A percentile compares a stretch with the other conserved stretches of the same genome.
These are phyloP conservation scores for Apostasia shenzhenica DNA, from an alignment of 106 monocot species.

Conservation along the genomic window DNA sequence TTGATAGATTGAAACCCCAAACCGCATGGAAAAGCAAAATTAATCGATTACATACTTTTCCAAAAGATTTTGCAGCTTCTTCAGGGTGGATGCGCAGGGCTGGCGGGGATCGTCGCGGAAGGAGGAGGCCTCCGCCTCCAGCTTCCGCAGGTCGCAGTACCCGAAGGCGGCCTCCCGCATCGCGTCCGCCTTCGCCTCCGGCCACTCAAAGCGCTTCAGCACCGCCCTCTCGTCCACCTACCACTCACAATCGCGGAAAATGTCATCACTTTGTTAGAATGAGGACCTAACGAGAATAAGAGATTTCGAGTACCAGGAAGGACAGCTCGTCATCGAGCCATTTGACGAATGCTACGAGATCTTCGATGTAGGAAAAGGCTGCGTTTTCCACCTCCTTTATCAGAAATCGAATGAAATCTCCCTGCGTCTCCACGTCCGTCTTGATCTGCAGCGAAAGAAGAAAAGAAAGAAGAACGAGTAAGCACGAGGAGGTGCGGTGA, in stretches of 20 bases:
- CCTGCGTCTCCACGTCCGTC: constrained; percentile 94
- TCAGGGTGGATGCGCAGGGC: constrained; percentile 56
- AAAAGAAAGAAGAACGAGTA: background rate
- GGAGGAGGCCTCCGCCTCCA: constrained; percentile 52
- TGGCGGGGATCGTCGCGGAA: constrained; percentile 59
- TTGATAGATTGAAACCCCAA: background rate
- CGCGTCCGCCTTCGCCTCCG: constrained; percentile 92
- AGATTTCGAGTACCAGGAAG: constrained; percentile 44
- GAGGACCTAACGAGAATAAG: background rate
- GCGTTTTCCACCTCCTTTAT: constrained; percentile 71
- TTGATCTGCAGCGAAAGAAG: constrained; percentile 48
- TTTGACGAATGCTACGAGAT: constrained; percentile 91
- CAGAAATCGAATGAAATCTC: constrained; percentile 79
- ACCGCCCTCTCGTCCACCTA: constrained; percentile 99
- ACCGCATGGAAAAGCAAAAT: background rate
- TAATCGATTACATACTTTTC: constrained; percentile 55
- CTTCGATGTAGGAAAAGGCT: constrained; percentile 77
- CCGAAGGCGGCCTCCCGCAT: constrained; percentile 97
- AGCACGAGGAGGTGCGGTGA: background rate
- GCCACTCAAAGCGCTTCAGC: constrained; percentile 98
- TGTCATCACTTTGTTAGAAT: background rate
- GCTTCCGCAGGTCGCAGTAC: constrained; percentile 86
- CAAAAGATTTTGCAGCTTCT: constrained; percentile 83
- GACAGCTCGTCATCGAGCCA: constrained; percentile 99
- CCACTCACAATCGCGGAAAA: background rate